A percentile compares a stretch with the other conserved stretches of the same genome.
Conservation (phyloP, 305 asterid genomes). For the Fraxinus albicans region DNA sequence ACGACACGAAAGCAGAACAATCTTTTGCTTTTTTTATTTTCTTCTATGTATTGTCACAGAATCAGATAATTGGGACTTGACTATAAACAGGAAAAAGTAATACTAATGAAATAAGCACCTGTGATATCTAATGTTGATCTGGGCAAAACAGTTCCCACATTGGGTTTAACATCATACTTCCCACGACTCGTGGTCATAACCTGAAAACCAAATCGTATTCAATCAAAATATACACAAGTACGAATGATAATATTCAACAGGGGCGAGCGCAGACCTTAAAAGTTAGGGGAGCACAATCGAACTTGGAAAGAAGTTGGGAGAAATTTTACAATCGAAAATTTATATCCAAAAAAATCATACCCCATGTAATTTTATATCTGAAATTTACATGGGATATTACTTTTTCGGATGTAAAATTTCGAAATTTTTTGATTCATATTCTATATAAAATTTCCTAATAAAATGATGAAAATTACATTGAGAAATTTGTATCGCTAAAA, state of each 20-base stretch:
- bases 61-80: not conserved
- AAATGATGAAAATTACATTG: no score
- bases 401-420: no score
- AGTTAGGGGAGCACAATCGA: no score
- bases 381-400: no score
- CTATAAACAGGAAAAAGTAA: not conserved
- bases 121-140: slow-evolving; percentile 43
- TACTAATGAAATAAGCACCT: slow-evolving; percentile 30
- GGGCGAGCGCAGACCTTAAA: no score
- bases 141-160: slow-evolving; percentile 49
- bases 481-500: no score
- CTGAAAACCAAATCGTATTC: slow-evolving; percentile 27
- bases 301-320: no score
- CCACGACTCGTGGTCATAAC: slow-evolving; percentile 47
- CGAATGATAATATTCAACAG: not conserved
- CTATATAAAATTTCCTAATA: no score
- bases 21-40: not conserved
- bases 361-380: no score
- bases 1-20: not conserved
- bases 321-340: no score
- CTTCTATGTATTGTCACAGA: not conserved
- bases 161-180: slow-evolving; percentile 51
- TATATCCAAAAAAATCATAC: no score
- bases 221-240: slow-evolving; percentile 7
- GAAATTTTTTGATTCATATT: no score